Base-by-base conservation (phyloP, 345 rosid genomes). In the Eucalyptus victrix region DNA sequence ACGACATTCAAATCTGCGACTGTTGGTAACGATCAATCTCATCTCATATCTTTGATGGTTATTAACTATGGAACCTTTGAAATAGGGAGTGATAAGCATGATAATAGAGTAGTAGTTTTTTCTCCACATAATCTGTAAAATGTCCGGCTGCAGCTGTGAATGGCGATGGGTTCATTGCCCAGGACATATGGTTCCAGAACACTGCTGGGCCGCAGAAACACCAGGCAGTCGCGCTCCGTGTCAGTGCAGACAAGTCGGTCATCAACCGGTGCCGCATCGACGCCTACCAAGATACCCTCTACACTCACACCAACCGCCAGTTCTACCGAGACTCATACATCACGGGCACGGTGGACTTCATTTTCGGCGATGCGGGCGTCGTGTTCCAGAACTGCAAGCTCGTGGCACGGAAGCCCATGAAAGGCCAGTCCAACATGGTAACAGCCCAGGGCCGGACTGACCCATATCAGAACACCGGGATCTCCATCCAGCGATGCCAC, bases 141-240 rank as follows among this genome's bases (percentile, higher is more conserved):
- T 42, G 24, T 60, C 12, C 28, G 11, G 9, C 11, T 72, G 87
- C 92, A 96, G 98, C 97, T 10, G 98, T 94, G 4, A 93, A 93
- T 26, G 99, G 98, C 12, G 94, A 97, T 65, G 99, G 97, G n/a
- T 97, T 97, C 67, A 96, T 97, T 76, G 99, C 97, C 23, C 97
- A 97, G 88, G 99, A 95, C 93, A 91, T 96, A 49, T 91, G 97
- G 90, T 94, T 97, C 90, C 97, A 95, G 90, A 96, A 96, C 92
- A 96, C 95, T 32, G 99, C 98, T 2, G 97, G 98, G 19, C 94
- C 97, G 17, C 72, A 92, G 42, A 95, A 96, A 90, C 97, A 97
- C 87, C 99, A 96, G 49, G 99, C 99, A 0, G 99, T 97, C 34
- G 99, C 96, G 12, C 96, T 97, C 49, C 97, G 97, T 1, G 95